These are phyloP conservation scores for Celoporthe dispersa DNA, from an alignment of 2,329 filamentous ascomycete genomes.

Conservation along the genomic window DNA sequence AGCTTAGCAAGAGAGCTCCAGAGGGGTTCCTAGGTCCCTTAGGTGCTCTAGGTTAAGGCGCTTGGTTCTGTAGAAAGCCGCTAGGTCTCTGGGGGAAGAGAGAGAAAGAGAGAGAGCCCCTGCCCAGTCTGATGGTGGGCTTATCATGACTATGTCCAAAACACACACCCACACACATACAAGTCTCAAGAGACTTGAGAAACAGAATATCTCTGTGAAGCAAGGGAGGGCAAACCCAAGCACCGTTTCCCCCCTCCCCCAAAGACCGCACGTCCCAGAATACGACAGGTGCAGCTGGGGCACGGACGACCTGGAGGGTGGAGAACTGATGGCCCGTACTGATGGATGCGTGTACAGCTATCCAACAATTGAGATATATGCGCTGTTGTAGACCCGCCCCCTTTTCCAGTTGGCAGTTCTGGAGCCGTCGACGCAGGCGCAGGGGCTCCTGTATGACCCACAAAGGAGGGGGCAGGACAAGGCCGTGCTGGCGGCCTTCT, in stretches of 20 bases:
- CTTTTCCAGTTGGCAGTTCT: background rate
- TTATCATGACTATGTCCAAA: background rate
- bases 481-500: conserved; percentile 26
- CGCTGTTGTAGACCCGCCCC: background rate
- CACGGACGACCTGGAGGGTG: background rate
- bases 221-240: background rate
- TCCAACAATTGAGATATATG: background rate
- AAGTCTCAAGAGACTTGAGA: background rate
- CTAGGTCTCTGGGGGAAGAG: background rate
- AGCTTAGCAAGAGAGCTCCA: background rate
- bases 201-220: background rate
- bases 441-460: conserved; percentile 14
- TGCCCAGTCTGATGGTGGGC: background rate
- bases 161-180: no score
- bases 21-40: background rate
- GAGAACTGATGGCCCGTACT: background rate
- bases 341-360: background rate
- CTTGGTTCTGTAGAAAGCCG: background rate
- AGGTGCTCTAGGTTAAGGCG: no score
- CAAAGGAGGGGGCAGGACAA: background rate
- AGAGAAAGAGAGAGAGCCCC: no score
- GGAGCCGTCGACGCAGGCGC: conserved; percentile 7
- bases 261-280: background rate
- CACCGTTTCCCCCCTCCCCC: background rate
- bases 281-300: background rate